Conservation (phyloP, 345 rosid species). For the Excoecaria cochinchinensis region DNA sequence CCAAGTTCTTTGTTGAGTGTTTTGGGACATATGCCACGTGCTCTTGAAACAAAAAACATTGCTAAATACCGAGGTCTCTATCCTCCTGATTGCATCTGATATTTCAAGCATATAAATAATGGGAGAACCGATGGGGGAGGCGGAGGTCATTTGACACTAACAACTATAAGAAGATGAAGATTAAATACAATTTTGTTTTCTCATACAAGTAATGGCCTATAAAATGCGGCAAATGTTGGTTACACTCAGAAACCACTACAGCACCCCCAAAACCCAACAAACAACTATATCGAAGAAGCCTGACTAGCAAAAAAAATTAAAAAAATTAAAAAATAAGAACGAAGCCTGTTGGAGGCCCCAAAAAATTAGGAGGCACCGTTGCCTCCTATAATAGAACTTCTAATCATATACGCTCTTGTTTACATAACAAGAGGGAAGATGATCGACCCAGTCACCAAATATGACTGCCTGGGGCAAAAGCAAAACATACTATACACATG, state of each 20-base stretch:
- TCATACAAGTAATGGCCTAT: conserved; percentile 32
- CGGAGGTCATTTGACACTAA: background rate
- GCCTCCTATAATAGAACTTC: conserved; percentile 31
- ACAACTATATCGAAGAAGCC: conserved; percentile 12
- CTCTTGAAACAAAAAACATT: background rate
- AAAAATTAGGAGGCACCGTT: conserved; percentile 23
- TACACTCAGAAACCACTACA: conserved; percentile 14
- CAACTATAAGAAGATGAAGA: background rate
- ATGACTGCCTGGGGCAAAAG: conserved; percentile 25
- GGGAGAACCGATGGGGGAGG: no score
- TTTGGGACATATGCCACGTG: no score
- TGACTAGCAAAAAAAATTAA: conserved; percentile 11
- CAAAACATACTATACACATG: conserved; percentile 37
- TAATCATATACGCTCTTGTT: conserved; percentile 41
- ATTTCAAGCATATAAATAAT: background rate
- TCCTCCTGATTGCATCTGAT: background rate
- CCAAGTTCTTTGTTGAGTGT: no score
- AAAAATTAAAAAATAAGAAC: conserved; percentile 12
- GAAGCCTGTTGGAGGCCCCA: conserved; percentile 25
- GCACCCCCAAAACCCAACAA: conserved; percentile 21
- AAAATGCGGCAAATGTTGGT: conserved; percentile 30
- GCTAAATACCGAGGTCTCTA: no score
- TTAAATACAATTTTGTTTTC: conserved; percentile 20
- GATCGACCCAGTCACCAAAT: conserved; percentile 28
- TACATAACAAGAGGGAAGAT: conserved; percentile 47